Evolutionary conservation across 2,329 filamentous ascomycete genomes (phyloP).

Genomic region (Trichoderma atrobrunneum): DNA sequence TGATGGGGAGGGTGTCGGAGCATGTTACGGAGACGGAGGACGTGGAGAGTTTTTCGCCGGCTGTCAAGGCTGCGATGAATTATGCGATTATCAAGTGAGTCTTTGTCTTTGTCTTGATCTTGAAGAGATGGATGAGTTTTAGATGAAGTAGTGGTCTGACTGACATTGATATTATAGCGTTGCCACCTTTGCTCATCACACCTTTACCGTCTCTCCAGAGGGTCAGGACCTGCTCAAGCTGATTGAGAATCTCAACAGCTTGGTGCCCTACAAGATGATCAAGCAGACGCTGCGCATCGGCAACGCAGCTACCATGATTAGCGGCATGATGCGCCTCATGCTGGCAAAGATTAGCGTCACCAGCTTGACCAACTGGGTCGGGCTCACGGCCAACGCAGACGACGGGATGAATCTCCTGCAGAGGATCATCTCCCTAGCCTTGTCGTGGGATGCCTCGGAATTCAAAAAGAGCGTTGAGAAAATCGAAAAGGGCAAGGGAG

Average conservation of each 20-base stretch:
- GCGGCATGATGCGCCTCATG: constrained; percentile 67
- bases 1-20: constrained; percentile 64
- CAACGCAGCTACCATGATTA: constrained; percentile 80
- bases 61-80: constrained; percentile 63
- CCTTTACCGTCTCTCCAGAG: constrained; percentile 70
- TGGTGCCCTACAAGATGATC: constrained; percentile 70
- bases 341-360: constrained; percentile 76
- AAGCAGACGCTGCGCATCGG: constrained; percentile 71
- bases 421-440: constrained; percentile 68
- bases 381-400: constrained; percentile 65
- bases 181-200: constrained; percentile 70
- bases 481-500: constrained; percentile 60
- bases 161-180: constrained; percentile 46
- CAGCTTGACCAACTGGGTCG: constrained; percentile 75
- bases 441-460: constrained; percentile 70
- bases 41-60: constrained; percentile 60
- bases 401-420: constrained; percentile 82
- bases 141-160: neutral
- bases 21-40: constrained; percentile 59
- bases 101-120: no score
- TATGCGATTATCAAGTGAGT: constrained; percentile 67
- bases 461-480: constrained; percentile 64
- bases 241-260: constrained; percentile 64
- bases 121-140: neutral
- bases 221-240: constrained; percentile 72